Evolutionary conservation across 2,329 filamentous ascomycete species (phyloP).

Genomic region (Penicillium brevicompactum): DNA sequence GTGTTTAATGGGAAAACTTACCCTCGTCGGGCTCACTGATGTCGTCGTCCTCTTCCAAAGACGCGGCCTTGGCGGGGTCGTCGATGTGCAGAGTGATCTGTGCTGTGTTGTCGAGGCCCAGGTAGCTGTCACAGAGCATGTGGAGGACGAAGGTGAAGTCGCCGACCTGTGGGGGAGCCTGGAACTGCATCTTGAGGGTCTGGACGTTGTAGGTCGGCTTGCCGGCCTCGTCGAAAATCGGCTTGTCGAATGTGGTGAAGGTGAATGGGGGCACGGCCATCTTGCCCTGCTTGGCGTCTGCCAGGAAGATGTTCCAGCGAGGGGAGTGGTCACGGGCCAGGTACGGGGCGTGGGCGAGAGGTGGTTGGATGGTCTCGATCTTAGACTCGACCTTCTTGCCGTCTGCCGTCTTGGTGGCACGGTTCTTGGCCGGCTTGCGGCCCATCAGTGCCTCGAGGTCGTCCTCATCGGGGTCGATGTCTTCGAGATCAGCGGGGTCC

Average conservation of each 20-base stretch:
- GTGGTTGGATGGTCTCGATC: constrained; percentile 69
- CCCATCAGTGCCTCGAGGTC: constrained; percentile 84
- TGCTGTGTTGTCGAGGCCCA: constrained; percentile 90
- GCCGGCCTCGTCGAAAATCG: constrained; percentile 75
- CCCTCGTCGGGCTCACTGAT: constrained; percentile 98
- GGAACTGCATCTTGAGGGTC: constrained; percentile 95
- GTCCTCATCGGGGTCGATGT: constrained; percentile 89
- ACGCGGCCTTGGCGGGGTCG: constrained; percentile 80
- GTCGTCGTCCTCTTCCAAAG: constrained; percentile 83
- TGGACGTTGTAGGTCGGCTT: constrained; percentile 93
- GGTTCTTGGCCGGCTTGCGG: constrained; percentile 65
- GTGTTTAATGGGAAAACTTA: constrained; percentile 52
- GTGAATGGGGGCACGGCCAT: constrained; percentile 95
- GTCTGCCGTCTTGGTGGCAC: constrained; percentile 61
- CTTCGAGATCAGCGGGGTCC: constrained; percentile 78
- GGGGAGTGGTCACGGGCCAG: constrained; percentile 87
- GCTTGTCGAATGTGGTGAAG: constrained; percentile 91
- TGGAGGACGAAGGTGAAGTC: constrained; percentile 96
- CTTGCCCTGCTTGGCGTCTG: constrained; percentile 90
- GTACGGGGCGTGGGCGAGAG: constrained; percentile 87
- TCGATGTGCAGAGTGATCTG: constrained; percentile 88
- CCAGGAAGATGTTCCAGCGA: constrained; percentile 91
- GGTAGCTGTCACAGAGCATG: constrained; percentile 89
- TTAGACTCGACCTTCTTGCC: constrained; percentile 58
- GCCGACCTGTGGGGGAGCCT: constrained; percentile 86